Conservation (phyloP, 106 monocot species). For the Vanilla planifolia region DNA sequence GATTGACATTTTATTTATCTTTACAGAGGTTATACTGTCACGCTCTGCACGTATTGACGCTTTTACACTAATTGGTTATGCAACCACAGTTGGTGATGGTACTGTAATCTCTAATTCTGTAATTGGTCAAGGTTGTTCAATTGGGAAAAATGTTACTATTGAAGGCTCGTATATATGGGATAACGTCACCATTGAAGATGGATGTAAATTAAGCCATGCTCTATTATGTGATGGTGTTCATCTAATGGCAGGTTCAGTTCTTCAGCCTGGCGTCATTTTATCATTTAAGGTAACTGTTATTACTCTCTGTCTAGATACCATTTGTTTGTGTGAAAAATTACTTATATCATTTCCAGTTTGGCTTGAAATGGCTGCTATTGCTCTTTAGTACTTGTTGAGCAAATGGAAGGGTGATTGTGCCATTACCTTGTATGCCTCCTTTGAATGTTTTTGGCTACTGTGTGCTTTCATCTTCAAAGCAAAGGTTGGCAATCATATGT, state of each 20-base stretch:
- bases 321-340: slow-evolving; percentile 3
- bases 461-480: not conserved
- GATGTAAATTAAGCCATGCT: slow-evolving; percentile 72
- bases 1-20: not conserved
- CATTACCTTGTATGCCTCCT: not conserved
- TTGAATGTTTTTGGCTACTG: not conserved
- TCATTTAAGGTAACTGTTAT: slow-evolving; percentile 77
- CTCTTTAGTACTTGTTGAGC: not conserved
- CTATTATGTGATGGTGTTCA: slow-evolving; percentile 84
- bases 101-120: slow-evolving; percentile 62
- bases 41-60: slow-evolving; percentile 58
- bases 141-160: slow-evolving; percentile 80
- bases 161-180: slow-evolving; percentile 87
- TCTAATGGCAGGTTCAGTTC: slow-evolving; percentile 54
- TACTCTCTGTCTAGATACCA: not conserved
- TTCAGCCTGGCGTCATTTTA: slow-evolving; percentile 87
- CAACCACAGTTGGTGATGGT: slow-evolving; percentile 58
- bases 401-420: not conserved
- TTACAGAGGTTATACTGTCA: slow-evolving; percentile 61
- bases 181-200: slow-evolving; percentile 92
- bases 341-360: not conserved
- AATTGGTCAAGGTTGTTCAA: slow-evolving; percentile 69
- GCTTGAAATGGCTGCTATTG: not conserved
- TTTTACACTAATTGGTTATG: slow-evolving; percentile 64
- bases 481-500: not conserved